Base-by-base conservation (phyloP, 2,329 filamentous ascomycete genomes). In the Fusarium dimerum region DNA sequence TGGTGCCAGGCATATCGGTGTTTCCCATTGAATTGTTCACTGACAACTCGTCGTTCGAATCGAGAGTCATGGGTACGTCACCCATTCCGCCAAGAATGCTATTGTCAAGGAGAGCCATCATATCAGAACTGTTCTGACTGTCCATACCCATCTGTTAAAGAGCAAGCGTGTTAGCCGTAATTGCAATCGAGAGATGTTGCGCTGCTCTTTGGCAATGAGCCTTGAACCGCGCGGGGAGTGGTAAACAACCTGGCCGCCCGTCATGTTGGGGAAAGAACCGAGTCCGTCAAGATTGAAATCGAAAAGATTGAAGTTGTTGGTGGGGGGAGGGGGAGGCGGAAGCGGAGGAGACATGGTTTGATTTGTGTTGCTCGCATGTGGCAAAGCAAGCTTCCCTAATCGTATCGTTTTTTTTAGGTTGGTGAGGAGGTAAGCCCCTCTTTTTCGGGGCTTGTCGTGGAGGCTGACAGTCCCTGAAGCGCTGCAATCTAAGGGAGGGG, bases 41-140 rank as follows among this genome's bases (percentile, higher is more conserved):
- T 43, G 57, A 59, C n/a, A 63, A 46, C 20, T 62, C 67, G 57
- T 70, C 69, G 57, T 62, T 62, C 38, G 68, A 48, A 53, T 79
- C 76, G 60, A 80, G 63, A 49, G 62, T 70, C 72, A 80, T 77
- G 43, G 74, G 65, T 57, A 80, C 70, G 54, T 73, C 66, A 53
- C 66, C 66, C 47, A 73, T 72, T 40, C 64, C 51, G 51, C 62
- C 64, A 47, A 78, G 66, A 64, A 76, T 69, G 51, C 68, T 66
- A 54, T 71, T 71, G 49, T 80, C 74, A 49, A 80, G 66, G 29
- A 78, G 63, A 20, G 70, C 66, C 71, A 80, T 78, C 46, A 78
- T 67, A 57, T 75, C 71, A 56, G 69, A 62, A 48, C 62, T 61
- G 55, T 72, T 65, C 41, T 65, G 66, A 51, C 62, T 64, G 53